phyloP scores from a whole-genome alignment of 2,329 filamentous ascomycete genomes.

The Cladosporium cucumerinum region DNA sequence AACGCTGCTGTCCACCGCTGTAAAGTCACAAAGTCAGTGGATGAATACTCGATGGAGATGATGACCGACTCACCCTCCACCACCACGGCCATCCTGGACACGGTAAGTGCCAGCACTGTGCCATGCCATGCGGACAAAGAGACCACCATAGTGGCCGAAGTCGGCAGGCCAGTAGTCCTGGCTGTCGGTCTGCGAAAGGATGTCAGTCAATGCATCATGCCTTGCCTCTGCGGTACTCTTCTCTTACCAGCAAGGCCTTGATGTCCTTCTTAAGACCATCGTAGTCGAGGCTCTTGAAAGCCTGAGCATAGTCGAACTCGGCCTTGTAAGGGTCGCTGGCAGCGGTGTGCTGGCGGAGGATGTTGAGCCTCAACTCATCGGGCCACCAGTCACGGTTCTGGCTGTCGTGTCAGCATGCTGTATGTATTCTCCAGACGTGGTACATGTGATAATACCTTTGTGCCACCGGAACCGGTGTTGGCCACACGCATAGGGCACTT shows the following conservation, averaged over 20 bases:
- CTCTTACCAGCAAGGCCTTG: constrained; percentile 55
- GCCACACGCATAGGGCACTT: constrained; percentile 32
- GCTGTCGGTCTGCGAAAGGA: constrained; percentile 56
- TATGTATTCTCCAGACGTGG: constrained; percentile 47
- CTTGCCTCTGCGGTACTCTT: neutral
- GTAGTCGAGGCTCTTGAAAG: constrained; percentile 71
- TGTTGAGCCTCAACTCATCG: constrained; percentile 62
- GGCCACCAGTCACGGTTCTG: constrained; percentile 74
- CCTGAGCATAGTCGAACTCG: constrained; percentile 67
- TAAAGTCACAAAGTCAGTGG: constrained; percentile 32
- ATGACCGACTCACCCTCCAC: constrained; percentile 50
- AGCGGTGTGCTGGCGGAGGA: constrained; percentile 67
- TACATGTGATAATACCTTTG: constrained; percentile 37
- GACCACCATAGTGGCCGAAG: constrained; percentile 75
- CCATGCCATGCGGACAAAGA: constrained; percentile 80
- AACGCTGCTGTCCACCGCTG: constrained; percentile 66
- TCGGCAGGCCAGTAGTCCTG: constrained; percentile 81
- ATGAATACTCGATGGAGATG: neutral
- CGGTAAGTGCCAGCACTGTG: constrained; percentile 78
- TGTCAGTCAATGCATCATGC: neutral
- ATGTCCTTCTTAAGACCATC: constrained; percentile 71
- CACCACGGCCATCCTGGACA: constrained; percentile 70
- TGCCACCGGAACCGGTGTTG: constrained; percentile 50
- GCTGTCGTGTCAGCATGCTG: constrained; percentile 52
- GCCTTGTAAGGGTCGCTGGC: constrained; percentile 61